Evolutionary conservation across 495 filamentous ascomycete species (phyloP).

Genomic region (Neurospora sp.): DNA sequence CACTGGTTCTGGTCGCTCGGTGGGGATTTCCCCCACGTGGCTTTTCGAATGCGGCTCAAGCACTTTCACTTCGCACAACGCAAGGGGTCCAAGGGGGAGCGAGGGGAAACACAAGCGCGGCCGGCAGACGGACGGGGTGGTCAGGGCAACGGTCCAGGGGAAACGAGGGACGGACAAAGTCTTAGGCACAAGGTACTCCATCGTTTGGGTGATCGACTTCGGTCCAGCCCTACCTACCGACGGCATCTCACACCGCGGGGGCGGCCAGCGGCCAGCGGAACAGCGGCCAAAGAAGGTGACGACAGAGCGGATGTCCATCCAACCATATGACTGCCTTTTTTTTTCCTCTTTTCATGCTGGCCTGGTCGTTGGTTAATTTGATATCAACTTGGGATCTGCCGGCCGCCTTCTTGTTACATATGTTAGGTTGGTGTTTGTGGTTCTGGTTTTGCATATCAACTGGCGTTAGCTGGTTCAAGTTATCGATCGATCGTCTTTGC

Average conservation of each 20-base stretch:
- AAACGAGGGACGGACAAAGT: neutral
- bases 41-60: constrained; percentile 18
- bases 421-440: neutral
- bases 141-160: neutral
- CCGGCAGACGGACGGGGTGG: neutral
- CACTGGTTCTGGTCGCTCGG: constrained; percentile 6
- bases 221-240: neutral
- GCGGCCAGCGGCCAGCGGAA: neutral
- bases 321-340: neutral
- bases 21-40: constrained; percentile 18
- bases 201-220: neutral
- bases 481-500: neutral
- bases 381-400: neutral
- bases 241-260: neutral
- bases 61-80: neutral
- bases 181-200: neutral
- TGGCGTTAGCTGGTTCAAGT: neutral
- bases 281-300: neutral
- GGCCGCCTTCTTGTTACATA: neutral
- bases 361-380: neutral
- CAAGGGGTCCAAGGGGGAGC: neutral
- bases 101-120: neutral
- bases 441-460: neutral
- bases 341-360: neutral
- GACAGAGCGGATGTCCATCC: neutral